These are phyloP conservation scores for Penstemon eatonii DNA, from an alignment of 257 asterid species.

Conservation along the genomic window DNA sequence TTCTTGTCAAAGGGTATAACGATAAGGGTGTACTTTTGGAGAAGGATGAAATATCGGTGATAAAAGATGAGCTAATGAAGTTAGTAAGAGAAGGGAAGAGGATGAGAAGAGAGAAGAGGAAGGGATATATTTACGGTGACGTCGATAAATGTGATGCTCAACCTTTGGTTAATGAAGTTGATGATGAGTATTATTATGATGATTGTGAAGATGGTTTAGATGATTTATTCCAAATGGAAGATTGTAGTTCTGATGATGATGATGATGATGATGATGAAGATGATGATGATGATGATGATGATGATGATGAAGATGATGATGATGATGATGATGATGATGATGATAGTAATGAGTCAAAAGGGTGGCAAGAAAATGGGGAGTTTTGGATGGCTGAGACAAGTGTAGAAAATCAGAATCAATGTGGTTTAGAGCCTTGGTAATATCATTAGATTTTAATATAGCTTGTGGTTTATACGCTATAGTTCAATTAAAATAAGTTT, in stretches of 20 bases:
- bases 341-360: conserved; percentile 30
- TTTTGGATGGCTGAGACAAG: conserved; percentile 59
- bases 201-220: conserved; percentile 70
- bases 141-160: conserved; percentile 12
- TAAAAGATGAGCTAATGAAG: conserved; percentile 60
- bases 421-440: conserved; percentile 66
- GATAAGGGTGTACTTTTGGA: conserved; percentile 63
- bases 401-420: conserved; percentile 23
- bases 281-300: conserved; percentile 38
- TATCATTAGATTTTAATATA: not conserved
- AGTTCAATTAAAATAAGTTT: no score
- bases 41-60: conserved; percentile 51
- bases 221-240: conserved; percentile 66
- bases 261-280: conserved; percentile 30
- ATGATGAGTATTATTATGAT: conserved; percentile 34
- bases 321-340: conserved; percentile 33
- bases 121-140: conserved; percentile 26
- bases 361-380: conserved; percentile 37
- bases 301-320: conserved; percentile 39
- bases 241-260: conserved; percentile 23
- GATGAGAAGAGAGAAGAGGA: conserved; percentile 65
- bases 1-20: conserved; percentile 78
- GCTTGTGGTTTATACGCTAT: not conserved
- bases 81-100: conserved; percentile 72
- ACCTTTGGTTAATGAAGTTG: conserved; percentile 20